Conservation (phyloP, 2,329 filamentous ascomycete genomes). For the Stachybotrys elegans region DNA sequence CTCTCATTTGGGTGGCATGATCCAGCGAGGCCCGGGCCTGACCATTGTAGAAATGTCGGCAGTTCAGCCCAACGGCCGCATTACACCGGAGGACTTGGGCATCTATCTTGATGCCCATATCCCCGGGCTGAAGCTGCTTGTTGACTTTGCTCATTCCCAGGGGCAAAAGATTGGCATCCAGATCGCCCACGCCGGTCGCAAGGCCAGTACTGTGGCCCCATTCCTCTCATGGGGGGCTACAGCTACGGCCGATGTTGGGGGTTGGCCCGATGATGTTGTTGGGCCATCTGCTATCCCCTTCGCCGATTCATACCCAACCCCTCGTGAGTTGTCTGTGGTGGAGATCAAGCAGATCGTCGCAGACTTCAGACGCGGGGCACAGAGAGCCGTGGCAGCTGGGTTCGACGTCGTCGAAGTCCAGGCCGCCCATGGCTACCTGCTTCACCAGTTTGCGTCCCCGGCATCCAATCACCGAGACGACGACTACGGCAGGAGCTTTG, state of each 20-base stretch:
- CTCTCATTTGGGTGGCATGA: conserved; percentile 65
- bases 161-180: not conserved
- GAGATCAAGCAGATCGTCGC: not conserved
- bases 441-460: not conserved
- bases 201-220: not conserved
- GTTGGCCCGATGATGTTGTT: not conserved
- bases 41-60: conserved; percentile 5
- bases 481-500: not conserved
- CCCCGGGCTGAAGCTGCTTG: not conserved
- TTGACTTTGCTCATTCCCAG: not conserved
- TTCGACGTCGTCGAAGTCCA: not conserved
- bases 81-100: conserved; percentile 1
- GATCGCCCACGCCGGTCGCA: not conserved
- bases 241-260: not conserved
- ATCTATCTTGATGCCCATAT: not conserved
- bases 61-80: conserved; percentile 7
- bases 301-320: not conserved
- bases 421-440: not conserved
- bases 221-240: not conserved
- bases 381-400: not conserved
- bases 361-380: not conserved
- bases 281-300: not conserved
- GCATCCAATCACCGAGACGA: not conserved
- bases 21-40: conserved; percentile 48
- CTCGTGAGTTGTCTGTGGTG: not conserved